Conservation (phyloP, 2,329 filamentous ascomycete species). For the Colletotrichum godetiae region DNA sequence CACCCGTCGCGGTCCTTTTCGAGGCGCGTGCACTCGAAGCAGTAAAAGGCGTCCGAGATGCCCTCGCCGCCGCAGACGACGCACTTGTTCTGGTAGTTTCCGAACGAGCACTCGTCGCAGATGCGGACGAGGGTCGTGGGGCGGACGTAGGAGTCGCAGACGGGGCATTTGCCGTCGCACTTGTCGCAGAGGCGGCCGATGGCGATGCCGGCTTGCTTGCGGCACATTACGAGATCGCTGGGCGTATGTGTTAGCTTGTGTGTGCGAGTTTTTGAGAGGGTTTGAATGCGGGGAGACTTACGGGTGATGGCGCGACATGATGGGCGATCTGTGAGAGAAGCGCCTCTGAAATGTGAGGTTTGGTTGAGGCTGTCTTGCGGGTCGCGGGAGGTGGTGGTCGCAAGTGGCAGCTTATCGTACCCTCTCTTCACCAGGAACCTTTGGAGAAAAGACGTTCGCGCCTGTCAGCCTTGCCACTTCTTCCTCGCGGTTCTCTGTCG, state of each 20-base stretch:
- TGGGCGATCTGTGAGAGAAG: conserved; percentile 39
- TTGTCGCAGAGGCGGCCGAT: conserved; percentile 99
- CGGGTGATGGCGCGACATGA: conserved; percentile 95
- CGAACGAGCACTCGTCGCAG: conserved; percentile 99
- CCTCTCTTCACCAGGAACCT: not conserved
- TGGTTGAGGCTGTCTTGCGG: conserved; percentile 12
- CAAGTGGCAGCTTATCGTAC: not conserved
- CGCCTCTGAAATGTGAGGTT: conserved; percentile 13
- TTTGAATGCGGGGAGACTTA: conserved; percentile 54
- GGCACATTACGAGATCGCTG: conserved; percentile 98
- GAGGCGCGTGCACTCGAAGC: conserved; percentile 96
- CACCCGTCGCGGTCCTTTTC: conserved; percentile 98
- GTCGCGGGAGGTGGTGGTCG: not conserved
- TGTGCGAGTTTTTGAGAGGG: conserved; percentile 26
- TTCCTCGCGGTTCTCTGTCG: conserved; percentile 29
- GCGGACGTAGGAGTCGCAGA: conserved; percentile 98
- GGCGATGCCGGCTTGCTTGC: conserved; percentile 96
- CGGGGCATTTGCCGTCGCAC: conserved; percentile 99
- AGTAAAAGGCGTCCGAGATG: conserved; percentile 98
- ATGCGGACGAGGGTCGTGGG: conserved; percentile 97
- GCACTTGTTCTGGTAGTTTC: conserved; percentile 99
- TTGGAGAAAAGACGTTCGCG: conserved; percentile 32
- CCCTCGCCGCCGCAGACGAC: conserved; percentile 98
- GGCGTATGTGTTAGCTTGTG: conserved; percentile 41
- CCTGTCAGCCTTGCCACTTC: conserved; percentile 59